These are phyloP conservation scores for Rubus idaeus DNA, from an alignment of 306 rosid genomes.

Conservation along the genomic window DNA sequence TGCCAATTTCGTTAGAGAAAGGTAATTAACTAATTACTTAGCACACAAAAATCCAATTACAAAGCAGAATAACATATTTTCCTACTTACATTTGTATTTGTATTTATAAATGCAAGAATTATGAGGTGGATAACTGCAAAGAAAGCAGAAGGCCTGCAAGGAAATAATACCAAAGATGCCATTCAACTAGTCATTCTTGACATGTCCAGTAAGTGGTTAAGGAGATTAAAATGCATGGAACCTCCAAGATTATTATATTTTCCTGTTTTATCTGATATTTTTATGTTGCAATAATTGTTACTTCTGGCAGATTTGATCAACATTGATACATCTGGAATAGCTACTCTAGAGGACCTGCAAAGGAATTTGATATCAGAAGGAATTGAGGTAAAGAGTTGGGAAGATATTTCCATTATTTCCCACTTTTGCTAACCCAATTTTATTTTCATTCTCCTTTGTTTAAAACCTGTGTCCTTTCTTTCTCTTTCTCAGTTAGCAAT, in stretches of 20 bases:
- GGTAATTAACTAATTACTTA: conserved; percentile 33
- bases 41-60: not conserved
- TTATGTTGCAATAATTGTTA: not conserved
- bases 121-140: conserved; percentile 49
- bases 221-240: not conserved
- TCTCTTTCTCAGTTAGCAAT: conserved; percentile 52
- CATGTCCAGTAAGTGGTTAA: conserved; percentile 58
- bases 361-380: conserved; percentile 47
- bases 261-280: not conserved
- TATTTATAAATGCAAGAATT: conserved; percentile 36
- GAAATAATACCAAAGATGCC: conserved; percentile 29
- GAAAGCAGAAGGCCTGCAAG: conserved; percentile 42
- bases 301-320: conserved; percentile 54
- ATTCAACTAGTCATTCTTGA: conserved; percentile 60
- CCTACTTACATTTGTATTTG: not conserved
- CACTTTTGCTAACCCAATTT: not conserved
- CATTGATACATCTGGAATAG: conserved; percentile 78
- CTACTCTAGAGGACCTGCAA: conserved; percentile 59
- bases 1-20: conserved; percentile 67
- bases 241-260: not conserved
- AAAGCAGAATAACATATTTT: not conserved
- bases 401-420: not conserved
- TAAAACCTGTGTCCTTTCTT: not conserved
- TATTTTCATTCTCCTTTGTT: not conserved
- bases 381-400: conserved; percentile 44